Conservation (phyloP, 805 yeast species). For the Starmerella roubikii region DNA sequence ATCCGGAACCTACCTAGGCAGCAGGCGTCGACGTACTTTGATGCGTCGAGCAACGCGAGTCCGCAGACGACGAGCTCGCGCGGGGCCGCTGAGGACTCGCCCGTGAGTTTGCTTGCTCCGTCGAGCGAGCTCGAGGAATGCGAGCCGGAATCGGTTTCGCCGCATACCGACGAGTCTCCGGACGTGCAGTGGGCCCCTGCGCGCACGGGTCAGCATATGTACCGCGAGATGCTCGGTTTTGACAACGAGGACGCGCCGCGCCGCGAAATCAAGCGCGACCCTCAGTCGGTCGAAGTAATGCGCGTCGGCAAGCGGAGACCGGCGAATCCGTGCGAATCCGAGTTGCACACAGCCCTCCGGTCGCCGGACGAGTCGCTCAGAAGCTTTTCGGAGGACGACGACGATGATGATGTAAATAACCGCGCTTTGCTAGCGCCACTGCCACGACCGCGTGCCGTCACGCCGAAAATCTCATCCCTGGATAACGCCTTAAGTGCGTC, state of each 20-base stretch:
- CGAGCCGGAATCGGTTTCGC: background rate
- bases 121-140: background rate
- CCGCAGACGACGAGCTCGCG: too few species aligned
- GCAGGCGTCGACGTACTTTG: too few species aligned
- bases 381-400: constrained; percentile 5
- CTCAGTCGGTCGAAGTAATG: background rate
- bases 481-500: too few species aligned
- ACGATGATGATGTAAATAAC: constrained; percentile 4
- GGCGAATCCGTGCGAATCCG: background rate
- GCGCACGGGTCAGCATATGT: background rate
- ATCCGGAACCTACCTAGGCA: too few species aligned
- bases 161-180: background rate
- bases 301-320: background rate
- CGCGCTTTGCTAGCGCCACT: constrained; percentile 11
- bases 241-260: background rate
- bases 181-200: background rate
- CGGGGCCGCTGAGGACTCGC: too few species aligned
- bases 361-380: too few species aligned
- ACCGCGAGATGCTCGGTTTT: background rate
- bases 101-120: too few species aligned
- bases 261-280: constrained; percentile 2
- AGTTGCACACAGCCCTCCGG: background rate
- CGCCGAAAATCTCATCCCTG: background rate
- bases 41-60: too few species aligned
- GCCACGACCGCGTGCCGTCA: constrained; percentile 9